These are phyloP conservation scores for Trypanosoma vivax DNA, from an alignment of 208 protist species.

Conservation along the genomic window DNA sequence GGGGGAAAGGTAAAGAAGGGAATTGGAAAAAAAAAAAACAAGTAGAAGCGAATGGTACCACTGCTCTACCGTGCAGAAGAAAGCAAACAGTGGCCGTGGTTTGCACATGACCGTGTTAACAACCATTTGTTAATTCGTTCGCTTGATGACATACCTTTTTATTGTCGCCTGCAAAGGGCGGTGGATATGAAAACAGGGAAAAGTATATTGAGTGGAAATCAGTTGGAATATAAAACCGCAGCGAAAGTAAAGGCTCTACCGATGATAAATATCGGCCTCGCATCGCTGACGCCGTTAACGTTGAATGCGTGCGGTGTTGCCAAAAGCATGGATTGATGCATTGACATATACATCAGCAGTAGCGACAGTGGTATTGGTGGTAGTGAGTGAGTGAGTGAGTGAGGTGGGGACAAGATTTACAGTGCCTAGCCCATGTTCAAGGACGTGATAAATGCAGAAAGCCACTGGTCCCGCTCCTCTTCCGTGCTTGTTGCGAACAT, in stretches of 20 bases:
- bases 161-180: no score
- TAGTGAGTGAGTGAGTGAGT: no score
- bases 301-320: no score
- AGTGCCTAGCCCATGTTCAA: conserved; percentile 57
- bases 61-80: not conserved
- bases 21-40: conserved; percentile 1
- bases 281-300: no score
- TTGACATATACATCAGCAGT: not conserved
- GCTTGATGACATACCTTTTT: no score
- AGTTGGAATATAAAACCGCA: no score
- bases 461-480: conserved; percentile 62
- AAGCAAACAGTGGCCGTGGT: not conserved
- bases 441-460: conserved; percentile 47
- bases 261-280: no score
- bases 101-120: not conserved
- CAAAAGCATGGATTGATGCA: not conserved
- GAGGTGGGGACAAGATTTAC: not conserved
- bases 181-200: no score
- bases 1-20: conserved; percentile 2
- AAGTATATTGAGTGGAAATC: no score
- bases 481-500: conserved; percentile 53
- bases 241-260: no score
- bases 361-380: no score
- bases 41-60: not conserved
- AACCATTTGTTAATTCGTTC: no score